Percentiles rank a stretch among this genome's conserved stretches.
Conservation (phyloP, 768 basidiomycete genomes). For the Xerocomus spinulosus region DNA sequence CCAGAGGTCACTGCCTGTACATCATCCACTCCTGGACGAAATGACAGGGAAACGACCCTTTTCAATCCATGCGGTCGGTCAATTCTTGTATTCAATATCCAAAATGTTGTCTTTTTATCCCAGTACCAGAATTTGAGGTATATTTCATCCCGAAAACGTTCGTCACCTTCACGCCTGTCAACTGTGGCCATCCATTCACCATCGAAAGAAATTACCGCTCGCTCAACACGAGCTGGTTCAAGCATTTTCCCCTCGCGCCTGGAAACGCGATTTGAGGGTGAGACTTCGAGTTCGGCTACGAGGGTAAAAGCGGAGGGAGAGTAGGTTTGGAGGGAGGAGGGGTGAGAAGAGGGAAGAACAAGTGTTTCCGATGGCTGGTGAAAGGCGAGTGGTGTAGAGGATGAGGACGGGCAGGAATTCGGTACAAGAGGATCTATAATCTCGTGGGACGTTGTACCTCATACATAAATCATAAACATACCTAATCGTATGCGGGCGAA, state of each 20-base stretch:
- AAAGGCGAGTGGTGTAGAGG: conserved; percentile 62
- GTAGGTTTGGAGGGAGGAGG: conserved; percentile 91
- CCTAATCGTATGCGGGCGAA: conserved; percentile 78
- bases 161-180: conserved; percentile 68
- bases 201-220: conserved; percentile 56
- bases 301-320: conserved; percentile 67
- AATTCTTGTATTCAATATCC: conserved; percentile 83
- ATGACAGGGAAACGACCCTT: conserved; percentile 60
- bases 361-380: conserved; percentile 72
- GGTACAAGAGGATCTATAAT: conserved; percentile 34
- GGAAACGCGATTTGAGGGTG: conserved; percentile 89
- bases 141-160: conserved; percentile 59
- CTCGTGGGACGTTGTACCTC: conserved; percentile 1
- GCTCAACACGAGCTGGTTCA: conserved; percentile 72
- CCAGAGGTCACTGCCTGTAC: conserved; percentile 67
- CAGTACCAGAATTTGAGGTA: conserved; percentile 92
- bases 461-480: conserved; percentile 29
- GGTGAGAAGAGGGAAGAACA: conserved; percentile 89
- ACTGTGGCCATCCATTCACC: conserved; percentile 91
- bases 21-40: conserved; percentile 49
- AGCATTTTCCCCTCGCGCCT: conserved; percentile 71
- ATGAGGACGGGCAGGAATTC: conserved; percentile 34
- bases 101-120: conserved; percentile 57
- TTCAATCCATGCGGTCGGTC: conserved; percentile 78
- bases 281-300: conserved; percentile 84